Base-by-base conservation (phyloP, 306 rosid species). In the Casuarina glauca region DNA sequence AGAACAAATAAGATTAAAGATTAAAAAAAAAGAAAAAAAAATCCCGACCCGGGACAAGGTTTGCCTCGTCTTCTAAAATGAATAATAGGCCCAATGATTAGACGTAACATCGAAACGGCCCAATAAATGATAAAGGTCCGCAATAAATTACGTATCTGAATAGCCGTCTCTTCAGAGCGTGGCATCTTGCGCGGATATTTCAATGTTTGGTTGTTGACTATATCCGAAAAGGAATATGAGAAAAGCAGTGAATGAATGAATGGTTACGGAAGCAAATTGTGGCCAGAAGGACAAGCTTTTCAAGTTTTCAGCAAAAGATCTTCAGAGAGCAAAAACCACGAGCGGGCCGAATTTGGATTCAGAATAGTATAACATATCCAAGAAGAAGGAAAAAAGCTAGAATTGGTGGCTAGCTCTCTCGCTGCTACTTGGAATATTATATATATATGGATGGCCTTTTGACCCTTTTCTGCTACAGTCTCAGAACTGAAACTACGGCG, bases 401-500 rank as follows among this genome's bases (percentile, higher is more conserved):
- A 26, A 26, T 58, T 26, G 71, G 71, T 66, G 71, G 4, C 71
- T 16, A 19, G 71, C 7, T 9, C 43, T 66, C 35, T 17, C 71
- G 9, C 12, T 16, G 50, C 15, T 41, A 41, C 17, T 62, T 62
- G 16, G 69, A 26, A 15, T 55, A 19, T 2, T 57, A 20, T 19
- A 17, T 41, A 41, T 17, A 17, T 16, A 17, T 13, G 42, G 71
- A 42, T 42, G 1, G 50, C 48, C 45, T 42, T 20, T 82, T 66
- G 57, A 54, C 57, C 77, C 44, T 16, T 61, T 17, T 66, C 46
- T 69, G 74, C 68, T 49, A 32, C 44, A 17, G 49, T 76, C 55
- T 45, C 26, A 51, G 49, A 67, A 55, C 79, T 67, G 70, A 74
- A 54, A 67, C 39, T 70, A 68, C 45, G 57, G 43, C 76, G 69